phyloP scores from a whole-genome alignment of 2,329 filamentous ascomycete species.

The Colletotrichum musae region DNA sequence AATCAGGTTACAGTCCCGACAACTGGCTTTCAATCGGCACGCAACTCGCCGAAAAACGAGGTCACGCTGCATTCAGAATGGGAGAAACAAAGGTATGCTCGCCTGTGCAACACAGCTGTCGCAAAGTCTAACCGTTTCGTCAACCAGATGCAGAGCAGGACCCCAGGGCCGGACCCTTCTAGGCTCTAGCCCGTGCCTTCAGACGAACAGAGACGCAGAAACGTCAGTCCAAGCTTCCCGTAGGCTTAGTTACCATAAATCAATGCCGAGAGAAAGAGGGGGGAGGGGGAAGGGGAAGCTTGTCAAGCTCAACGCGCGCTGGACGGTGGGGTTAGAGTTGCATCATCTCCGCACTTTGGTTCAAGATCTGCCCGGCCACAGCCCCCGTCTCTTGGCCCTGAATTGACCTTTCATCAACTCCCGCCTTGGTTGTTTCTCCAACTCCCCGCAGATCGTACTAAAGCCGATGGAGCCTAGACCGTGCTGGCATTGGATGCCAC shows the following conservation, averaged over 20 bases:
- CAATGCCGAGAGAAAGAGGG: constrained; percentile 5
- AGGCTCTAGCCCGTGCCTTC: not conserved
- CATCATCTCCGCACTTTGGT: constrained; percentile 22
- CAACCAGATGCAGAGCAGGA: not conserved
- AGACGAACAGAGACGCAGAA: constrained; percentile 9
- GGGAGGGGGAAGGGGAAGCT: not conserved
- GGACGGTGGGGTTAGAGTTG: constrained; percentile 23
- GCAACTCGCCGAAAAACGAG: too few relatives aligned
- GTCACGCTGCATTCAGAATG: too few relatives aligned
- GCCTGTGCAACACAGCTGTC: too few relatives aligned
- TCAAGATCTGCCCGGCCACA: constrained; percentile 13
- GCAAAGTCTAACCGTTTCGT: too few relatives aligned
- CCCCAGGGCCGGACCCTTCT: not conserved
- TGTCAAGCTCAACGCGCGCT: not conserved
- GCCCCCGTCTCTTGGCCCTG: not conserved
- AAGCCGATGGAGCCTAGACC: not conserved
- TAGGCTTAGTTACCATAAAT: not conserved
- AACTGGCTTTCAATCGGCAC: too few relatives aligned
- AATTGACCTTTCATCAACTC: constrained; percentile 3
- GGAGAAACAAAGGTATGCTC: too few relatives aligned
- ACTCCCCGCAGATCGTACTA: not conserved
- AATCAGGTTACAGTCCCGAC: too few relatives aligned
- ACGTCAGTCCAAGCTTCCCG: not conserved
- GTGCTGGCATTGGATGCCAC: not conserved
- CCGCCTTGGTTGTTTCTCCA: not conserved